These are phyloP conservation scores for Hypoxylon crocopeplum DNA, from an alignment of 495 filamentous ascomycete species.

Conservation along the genomic window DNA sequence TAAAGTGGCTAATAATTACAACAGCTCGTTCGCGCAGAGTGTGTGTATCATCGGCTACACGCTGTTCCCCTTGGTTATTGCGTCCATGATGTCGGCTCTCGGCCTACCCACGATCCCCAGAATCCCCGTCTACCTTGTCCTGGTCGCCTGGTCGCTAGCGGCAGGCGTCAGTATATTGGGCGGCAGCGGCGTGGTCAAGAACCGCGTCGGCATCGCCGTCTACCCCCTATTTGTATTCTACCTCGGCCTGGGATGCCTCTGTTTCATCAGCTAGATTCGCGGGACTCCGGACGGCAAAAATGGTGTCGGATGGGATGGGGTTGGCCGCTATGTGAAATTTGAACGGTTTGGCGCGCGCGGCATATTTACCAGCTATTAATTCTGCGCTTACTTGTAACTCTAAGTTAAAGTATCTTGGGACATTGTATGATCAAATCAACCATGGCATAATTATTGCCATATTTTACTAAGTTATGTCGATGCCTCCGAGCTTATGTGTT, in stretches of 20 bases:
- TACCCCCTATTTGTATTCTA: constrained; percentile 98
- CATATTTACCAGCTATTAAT: not conserved
- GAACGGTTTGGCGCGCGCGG: constrained; percentile 25
- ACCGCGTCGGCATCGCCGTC: constrained; percentile 92
- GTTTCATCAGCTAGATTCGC: constrained; percentile 81
- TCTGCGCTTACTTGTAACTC: constrained; percentile 15
- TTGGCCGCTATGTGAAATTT: no score
- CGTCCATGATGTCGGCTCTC: constrained; percentile 84
- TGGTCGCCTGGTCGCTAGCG: constrained; percentile 90
- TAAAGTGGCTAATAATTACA: not conserved
- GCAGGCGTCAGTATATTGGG: constrained; percentile 95
- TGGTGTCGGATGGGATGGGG: no score
- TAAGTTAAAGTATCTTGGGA: constrained; percentile 1
- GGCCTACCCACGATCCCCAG: constrained; percentile 76
- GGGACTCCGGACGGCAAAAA: no score
- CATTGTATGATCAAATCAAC: constrained; percentile 21
- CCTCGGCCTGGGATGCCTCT: constrained; percentile 87
- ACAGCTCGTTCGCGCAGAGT: constrained; percentile 94
- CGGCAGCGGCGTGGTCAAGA: constrained; percentile 92
- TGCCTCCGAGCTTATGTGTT: not conserved
- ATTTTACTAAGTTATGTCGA: not conserved
- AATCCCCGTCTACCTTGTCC: constrained; percentile 86
- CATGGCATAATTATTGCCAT: constrained; percentile 1
- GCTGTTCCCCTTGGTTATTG: constrained; percentile 96
- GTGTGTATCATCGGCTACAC: constrained; percentile 99